Evolutionary conservation across 1,284 basidiomycete species (phyloP), one percentile per base, ranked within the genome.

Genomic region (Thelephora terrestris): DNA sequence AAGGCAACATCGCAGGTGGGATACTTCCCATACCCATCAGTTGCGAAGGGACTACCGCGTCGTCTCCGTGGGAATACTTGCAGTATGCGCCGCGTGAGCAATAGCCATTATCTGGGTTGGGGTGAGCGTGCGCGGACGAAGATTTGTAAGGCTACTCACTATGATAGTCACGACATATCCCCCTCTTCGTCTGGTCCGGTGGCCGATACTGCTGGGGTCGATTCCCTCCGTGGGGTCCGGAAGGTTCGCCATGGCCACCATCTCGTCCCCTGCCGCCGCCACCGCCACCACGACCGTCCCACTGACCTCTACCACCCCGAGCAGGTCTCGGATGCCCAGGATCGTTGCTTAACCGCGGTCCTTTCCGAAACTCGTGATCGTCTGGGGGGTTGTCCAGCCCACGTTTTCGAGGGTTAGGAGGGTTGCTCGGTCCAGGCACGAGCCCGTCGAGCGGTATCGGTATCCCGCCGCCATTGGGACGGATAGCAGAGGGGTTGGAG

Each of bases 41-140:
- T 52, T 79, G 79, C 0, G 73, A 71, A 0, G 85, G 85, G 6
- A 86, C 69, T 46, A 90, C 78, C 21, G 85, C 85, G 59, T 87
- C 84, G 2, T 85, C 85, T 29, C 86, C 89, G 59, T 98, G 94
- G 56, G 89, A 91, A 63, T 80, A 97, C 61, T 90, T 91, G 75
- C 94, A 98, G 52, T 75, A 76, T n/a, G 77, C 82, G 35, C 94
- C 94, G 24, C 93, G 81, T 46, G 89, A 79, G 60, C 94, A 98
- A 64, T 84, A 96, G 2, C 94, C 91, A 54, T 81, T 82, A 61
- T 92, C 90, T 93, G 56, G 7, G 40, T 43, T 25, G n/a, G 49
- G 37, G 48, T 35, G 49, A 47, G 12, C 38, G 36, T 25, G 53
- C 32, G 3, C 10, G 46, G 43, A 49, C 39, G 23, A 45, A 23